A percentile compares a stretch with the other conserved stretches of the same genome.
phyloP scores from a whole-genome alignment of 176 grass and related monocot species.

The Oryza brachyantha region DNA sequence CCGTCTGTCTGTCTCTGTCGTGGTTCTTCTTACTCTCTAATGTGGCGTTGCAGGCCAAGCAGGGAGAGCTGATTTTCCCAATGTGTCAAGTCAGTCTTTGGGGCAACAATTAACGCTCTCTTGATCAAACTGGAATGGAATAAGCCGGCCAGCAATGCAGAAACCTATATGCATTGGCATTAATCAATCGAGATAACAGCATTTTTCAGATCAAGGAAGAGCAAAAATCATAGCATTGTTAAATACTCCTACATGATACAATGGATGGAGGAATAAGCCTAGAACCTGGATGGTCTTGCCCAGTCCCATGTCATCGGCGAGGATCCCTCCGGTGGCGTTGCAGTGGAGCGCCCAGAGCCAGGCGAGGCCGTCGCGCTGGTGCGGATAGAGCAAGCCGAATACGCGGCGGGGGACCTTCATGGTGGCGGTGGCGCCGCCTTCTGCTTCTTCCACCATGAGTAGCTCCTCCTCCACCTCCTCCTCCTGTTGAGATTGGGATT shows the following conservation, averaged over 20 bases:
- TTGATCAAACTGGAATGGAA: constrained; percentile 48
- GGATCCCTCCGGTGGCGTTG: background rate
- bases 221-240: no score
- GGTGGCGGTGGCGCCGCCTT: background rate
- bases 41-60: constrained; percentile 42
- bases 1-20: background rate
- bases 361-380: background rate
- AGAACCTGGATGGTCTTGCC: constrained; percentile 69
- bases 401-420: background rate
- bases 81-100: constrained; percentile 56
- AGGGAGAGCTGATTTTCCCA: constrained; percentile 58
- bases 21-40: constrained; percentile 51
- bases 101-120: constrained; percentile 52
- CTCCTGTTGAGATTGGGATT: background rate
- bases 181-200: no score
- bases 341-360: background rate
- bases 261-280: background rate
- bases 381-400: background rate
- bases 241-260: no score
- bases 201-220: no score
- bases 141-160: constrained; percentile 57
- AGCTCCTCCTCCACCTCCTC: background rate
- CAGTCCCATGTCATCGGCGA: constrained; percentile 58
- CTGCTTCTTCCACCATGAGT: background rate
- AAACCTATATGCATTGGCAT: constrained; percentile 32